Evolutionary conservation across 2,329 filamentous ascomycete species (phyloP).

Genomic region (Ophiostoma tasmaniense): DNA sequence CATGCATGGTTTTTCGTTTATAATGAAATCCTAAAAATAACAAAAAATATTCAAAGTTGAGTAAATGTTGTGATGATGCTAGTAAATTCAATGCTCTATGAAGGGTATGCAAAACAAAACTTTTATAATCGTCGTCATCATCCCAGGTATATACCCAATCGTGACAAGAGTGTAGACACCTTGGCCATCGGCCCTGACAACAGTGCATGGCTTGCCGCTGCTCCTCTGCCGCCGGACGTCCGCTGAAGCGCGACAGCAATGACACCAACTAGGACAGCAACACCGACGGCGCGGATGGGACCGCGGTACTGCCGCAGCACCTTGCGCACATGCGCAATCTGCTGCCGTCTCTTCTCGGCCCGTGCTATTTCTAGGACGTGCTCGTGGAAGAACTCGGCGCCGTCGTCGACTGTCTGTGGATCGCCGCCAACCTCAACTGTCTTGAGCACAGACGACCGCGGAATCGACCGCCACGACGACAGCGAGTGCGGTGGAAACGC

Average conservation of each 20-base stretch:
- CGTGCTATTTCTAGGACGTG: conserved; percentile 66
- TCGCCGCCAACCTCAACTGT: conserved; percentile 52
- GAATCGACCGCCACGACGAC: conserved; percentile 63
- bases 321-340: conserved; percentile 31
- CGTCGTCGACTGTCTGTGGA: conserved; percentile 52
- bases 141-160: conserved; percentile 12
- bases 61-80: not conserved
- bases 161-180: conserved; percentile 21
- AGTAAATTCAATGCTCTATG: not conserved
- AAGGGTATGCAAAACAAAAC: not conserved
- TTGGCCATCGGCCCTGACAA: conserved; percentile 17
- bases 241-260: conserved; percentile 60
- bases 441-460: conserved; percentile 72
- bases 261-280: conserved; percentile 58
- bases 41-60: not conserved
- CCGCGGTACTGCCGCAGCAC: conserved; percentile 55
- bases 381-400: conserved; percentile 56
- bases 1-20: conserved; percentile 3
- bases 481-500: conserved; percentile 64
- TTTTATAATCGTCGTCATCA: not conserved
- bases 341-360: conserved; percentile 48
- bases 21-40: conserved; percentile 1
- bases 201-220: conserved; percentile 16
- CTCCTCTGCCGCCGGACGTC: conserved; percentile 21
- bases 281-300: conserved; percentile 51